These are phyloP conservation scores for Fusarium graminum DNA, from an alignment of 2,329 filamentous ascomycete genomes.

Conservation along the genomic window DNA sequence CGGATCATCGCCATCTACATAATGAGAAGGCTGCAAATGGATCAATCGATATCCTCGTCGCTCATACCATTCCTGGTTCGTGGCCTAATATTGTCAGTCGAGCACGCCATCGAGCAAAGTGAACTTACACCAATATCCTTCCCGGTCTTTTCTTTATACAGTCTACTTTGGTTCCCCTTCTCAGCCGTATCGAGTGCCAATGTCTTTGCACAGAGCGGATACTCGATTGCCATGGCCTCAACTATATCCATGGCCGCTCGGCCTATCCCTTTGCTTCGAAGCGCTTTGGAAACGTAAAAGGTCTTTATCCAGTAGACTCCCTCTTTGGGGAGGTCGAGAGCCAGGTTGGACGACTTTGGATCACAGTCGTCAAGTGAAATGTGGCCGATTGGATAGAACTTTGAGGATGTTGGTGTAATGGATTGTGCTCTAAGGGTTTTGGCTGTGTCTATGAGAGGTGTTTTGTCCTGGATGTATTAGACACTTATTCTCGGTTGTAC, in stretches of 20 bases:
- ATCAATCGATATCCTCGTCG: constrained; percentile 48
- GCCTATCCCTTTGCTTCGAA: constrained; percentile 48
- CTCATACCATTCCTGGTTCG: constrained; percentile 51
- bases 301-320: constrained; percentile 51
- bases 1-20: constrained; percentile 7
- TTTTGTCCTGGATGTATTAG: constrained; percentile 24
- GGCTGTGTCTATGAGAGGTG: constrained; percentile 35
- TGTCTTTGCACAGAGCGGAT: constrained; percentile 45
- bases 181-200: constrained; percentile 49
- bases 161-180: constrained; percentile 38
- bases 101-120: rapidly evolving
- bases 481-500: rapidly evolving
- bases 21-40: constrained; percentile 21
- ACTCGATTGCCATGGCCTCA: constrained; percentile 46
- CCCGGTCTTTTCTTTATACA: constrained; percentile 10
- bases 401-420: constrained; percentile 24
- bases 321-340: constrained; percentile 36
- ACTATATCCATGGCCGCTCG: constrained; percentile 50
- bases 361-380: constrained; percentile 45
- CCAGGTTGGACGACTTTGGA: constrained; percentile 22
- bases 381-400: constrained; percentile 44
- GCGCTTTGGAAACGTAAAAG: constrained; percentile 45
- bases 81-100: constrained; percentile 25
- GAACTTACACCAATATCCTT: constrained; percentile 21
- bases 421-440: constrained; percentile 29